phyloP scores from a whole-genome alignment of 495 filamentous ascomycete species.

The Ascodesmis nigricans region DNA sequence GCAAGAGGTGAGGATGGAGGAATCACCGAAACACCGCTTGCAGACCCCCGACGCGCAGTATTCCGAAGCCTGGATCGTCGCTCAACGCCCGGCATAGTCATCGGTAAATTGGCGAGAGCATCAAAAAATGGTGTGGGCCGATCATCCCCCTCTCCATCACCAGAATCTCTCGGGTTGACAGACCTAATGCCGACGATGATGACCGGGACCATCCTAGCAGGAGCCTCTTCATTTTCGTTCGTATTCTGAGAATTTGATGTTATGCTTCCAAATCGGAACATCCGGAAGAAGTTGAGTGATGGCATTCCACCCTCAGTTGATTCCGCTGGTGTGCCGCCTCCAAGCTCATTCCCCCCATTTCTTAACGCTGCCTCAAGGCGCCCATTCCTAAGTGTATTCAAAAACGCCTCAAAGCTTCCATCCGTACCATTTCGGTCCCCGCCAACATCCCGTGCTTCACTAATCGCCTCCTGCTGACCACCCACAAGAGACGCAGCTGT shows the following conservation, averaged over 20 bases:
- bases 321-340: conserved; percentile 17
- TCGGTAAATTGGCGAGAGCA: conserved; percentile 31
- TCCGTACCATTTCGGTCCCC: conserved; percentile 34
- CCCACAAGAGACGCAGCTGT: conserved; percentile 40
- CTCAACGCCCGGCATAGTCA: conserved; percentile 24
- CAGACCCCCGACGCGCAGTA: no score
- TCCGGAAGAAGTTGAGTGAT: conserved; percentile 37
- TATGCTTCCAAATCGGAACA: conserved; percentile 36
- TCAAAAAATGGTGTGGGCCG: conserved; percentile 37
- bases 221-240: conserved; percentile 32
- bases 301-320: conserved; percentile 23
- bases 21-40: no score
- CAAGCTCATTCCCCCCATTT: conserved; percentile 23
- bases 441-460: conserved; percentile 36
- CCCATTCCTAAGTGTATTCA: conserved; percentile 34
- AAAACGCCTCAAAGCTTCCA: conserved; percentile 34
- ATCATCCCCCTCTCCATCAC: conserved; percentile 27
- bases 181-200: conserved; percentile 48
- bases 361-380: conserved; percentile 26
- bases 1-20: no score
- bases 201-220: conserved; percentile 20
- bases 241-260: conserved; percentile 25
- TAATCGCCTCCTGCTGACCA: conserved; percentile 30
- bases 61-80: conserved; percentile 31
- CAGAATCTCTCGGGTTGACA: conserved; percentile 33